phyloP scores from a whole-genome alignment of 1,284 basidiomycete species.

The Papiliotrema terrestris region DNA sequence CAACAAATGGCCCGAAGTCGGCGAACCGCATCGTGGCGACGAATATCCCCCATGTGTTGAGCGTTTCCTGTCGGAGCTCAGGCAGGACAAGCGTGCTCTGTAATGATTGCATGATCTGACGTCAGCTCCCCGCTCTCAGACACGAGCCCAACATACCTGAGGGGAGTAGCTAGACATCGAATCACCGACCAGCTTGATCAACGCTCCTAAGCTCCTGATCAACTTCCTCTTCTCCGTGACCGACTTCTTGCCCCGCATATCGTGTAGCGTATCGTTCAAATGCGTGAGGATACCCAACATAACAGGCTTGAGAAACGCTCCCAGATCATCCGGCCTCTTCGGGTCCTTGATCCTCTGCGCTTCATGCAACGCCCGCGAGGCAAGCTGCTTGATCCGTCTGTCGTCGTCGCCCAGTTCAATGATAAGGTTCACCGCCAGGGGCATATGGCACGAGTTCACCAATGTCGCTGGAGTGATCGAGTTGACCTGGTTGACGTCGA shows the following conservation, averaged over 20 bases:
- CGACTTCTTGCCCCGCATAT: constrained; percentile 69
- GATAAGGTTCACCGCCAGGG: constrained; percentile 69
- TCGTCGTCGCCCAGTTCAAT: constrained; percentile 69
- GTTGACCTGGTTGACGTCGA: constrained; percentile 5
- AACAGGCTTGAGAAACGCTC: constrained; percentile 63
- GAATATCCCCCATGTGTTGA: constrained; percentile 80
- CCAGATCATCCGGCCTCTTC: constrained; percentile 49
- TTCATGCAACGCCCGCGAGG: not conserved
- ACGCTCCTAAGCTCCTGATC: constrained; percentile 70
- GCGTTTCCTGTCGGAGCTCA: constrained; percentile 71
- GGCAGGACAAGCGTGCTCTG: constrained; percentile 74
- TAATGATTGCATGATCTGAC: constrained; percentile 91
- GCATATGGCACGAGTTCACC: constrained; percentile 63
- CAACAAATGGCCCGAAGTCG: constrained; percentile 81
- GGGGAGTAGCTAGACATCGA: constrained; percentile 71
- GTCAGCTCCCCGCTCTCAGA: not conserved
- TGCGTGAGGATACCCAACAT: constrained; percentile 78
- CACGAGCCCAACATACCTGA: constrained; percentile 58
- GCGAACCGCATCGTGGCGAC: constrained; percentile 63
- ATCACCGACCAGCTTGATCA: constrained; percentile 69
- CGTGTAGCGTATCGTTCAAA: constrained; percentile 78
- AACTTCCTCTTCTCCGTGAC: constrained; percentile 66
- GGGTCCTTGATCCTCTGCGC: constrained; percentile 59
- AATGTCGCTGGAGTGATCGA: constrained; percentile 15
- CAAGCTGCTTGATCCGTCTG: constrained; percentile 50